Evolutionary conservation across 2,329 filamentous ascomycete genomes (phyloP), one percentile per base, ranked within the genome.

Genomic region (Penicillium sp.): DNA sequence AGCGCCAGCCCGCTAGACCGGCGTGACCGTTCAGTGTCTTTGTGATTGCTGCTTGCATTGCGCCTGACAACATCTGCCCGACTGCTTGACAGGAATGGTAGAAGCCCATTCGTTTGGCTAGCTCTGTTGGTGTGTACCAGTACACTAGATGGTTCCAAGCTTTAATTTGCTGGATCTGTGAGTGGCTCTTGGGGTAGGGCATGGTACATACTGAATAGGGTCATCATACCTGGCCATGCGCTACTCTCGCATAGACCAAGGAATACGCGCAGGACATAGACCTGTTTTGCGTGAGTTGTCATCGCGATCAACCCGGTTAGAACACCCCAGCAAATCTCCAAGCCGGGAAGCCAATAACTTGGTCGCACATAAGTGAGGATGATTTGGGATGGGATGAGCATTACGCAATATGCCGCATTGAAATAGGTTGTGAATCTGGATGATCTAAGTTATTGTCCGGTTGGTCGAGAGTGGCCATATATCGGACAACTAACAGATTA

Each of bases 371-470:
- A 69, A 4, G 70, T 71, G 48, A 73, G 54, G 46, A 73, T 68
- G 31, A 73, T 56, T 56, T 73, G 68, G 0, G 68, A 69, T 2
- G 71, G 71, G 10, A 73, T 68, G 9, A 71, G 59, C 62, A 69
- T 70, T 10, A 72, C 53, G 42, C 67, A 68, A 51, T 73, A 73
- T 1, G 66, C 67, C 14, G 67, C 64, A 46, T 71, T 73, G 49
- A 72, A 70, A 34, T 67, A 68, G 4, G 70, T 72, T 1, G 67
- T 71, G 54, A 72, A 72, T 52, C 64, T 66, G 10, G 14, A 2
- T 5, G 18, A 2, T 7, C 27, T 58, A 2, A 58, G 49, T 14
- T 5, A 29, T 36, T 0, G 9, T 2, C 10, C 9, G 22, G 3
- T 8, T 3, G 16, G 14, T 10, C 8, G 2, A 18, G 14, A 4